These are phyloP conservation scores for Gymnopilus dilepis DNA, from an alignment of 768 basidiomycete species.

Conservation along the genomic window DNA sequence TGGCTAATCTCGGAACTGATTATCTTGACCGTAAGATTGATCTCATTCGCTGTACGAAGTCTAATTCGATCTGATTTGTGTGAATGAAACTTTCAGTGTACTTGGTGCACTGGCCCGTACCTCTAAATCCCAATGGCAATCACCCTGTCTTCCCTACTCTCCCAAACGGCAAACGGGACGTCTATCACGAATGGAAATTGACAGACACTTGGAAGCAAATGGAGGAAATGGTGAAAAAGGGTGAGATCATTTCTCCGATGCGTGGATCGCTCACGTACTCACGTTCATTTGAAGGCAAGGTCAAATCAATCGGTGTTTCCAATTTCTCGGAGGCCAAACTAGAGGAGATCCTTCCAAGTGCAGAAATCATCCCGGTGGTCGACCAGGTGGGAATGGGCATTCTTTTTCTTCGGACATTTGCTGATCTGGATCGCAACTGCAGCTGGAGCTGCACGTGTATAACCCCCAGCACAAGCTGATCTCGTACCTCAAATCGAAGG, in stretches of 20 bases:
- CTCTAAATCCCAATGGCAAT: constrained; percentile 72
- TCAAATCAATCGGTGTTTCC: constrained; percentile 72
- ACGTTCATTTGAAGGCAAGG: constrained; percentile 56
- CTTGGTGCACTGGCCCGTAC: constrained; percentile 84
- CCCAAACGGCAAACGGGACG: constrained; percentile 68
- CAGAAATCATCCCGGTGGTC: constrained; percentile 72
- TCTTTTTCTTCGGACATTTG: constrained; percentile 9
- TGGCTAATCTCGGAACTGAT: constrained; percentile 79
- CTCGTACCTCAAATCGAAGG: constrained; percentile 64
- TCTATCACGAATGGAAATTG: constrained; percentile 69
- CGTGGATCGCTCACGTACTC: constrained; percentile 1
- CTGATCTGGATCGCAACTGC: constrained; percentile 9
- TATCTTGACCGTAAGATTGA: constrained; percentile 75
- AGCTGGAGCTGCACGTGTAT: constrained; percentile 79
- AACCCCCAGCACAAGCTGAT: constrained; percentile 76
- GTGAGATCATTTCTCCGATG: constrained; percentile 33
- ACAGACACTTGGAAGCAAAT: constrained; percentile 84
- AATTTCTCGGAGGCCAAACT: constrained; percentile 76
- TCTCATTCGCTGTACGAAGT: constrained; percentile 18
- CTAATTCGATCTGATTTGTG: constrained; percentile 14
- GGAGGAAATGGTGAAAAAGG: constrained; percentile 74
- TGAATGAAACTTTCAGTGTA: constrained; percentile 47
- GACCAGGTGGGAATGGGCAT: constrained; percentile 59
- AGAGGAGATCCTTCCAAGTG: constrained; percentile 70
- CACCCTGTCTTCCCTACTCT: constrained; percentile 62